Percentiles rank a stretch among this genome's conserved stretches.
phyloP scores from a whole-genome alignment of 1,284 basidiomycete genomes.

The Polyporus tsugae region DNA sequence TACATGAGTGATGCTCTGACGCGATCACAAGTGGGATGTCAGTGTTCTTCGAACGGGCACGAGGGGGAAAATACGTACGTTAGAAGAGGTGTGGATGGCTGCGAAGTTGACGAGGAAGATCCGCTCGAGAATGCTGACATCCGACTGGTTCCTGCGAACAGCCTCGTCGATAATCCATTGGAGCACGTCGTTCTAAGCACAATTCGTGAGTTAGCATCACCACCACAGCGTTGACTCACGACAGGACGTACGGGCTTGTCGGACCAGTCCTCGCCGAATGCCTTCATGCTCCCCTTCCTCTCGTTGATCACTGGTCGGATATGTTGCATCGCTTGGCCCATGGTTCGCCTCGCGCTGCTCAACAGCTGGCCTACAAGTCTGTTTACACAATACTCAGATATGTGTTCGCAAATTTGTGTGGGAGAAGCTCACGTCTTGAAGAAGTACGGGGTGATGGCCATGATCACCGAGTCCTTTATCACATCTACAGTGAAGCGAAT shows the following conservation, averaged over 20 bases:
- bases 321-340: constrained; percentile 8
- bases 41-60: too few species aligned
- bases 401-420: too few species aligned
- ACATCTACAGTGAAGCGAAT: constrained; percentile 23
- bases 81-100: constrained; percentile 44
- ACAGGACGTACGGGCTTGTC: constrained; percentile 37
- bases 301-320: constrained; percentile 35
- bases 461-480: constrained; percentile 14
- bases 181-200: constrained; percentile 37
- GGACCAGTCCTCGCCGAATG: constrained; percentile 33
- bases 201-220: background rate
- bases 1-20: constrained; percentile 46
- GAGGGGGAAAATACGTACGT: constrained; percentile 25
- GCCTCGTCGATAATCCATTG: constrained; percentile 41
- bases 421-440: constrained; percentile 41
- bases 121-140: constrained; percentile 33
- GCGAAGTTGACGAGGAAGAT: constrained; percentile 43
- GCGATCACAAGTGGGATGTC: background rate
- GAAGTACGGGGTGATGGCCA: constrained; percentile 39
- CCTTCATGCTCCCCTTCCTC: constrained; percentile 24
- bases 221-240: too few species aligned
- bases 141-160: constrained; percentile 16
- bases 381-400: background rate
- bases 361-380: background rate
- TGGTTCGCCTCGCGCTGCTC: constrained; percentile 9